A percentile compares a stretch with the other conserved stretches of the same genome.
phyloP scores from a whole-genome alignment of 2,329 filamentous ascomycete genomes.

The Paracorniculantispora psalliotae region DNA sequence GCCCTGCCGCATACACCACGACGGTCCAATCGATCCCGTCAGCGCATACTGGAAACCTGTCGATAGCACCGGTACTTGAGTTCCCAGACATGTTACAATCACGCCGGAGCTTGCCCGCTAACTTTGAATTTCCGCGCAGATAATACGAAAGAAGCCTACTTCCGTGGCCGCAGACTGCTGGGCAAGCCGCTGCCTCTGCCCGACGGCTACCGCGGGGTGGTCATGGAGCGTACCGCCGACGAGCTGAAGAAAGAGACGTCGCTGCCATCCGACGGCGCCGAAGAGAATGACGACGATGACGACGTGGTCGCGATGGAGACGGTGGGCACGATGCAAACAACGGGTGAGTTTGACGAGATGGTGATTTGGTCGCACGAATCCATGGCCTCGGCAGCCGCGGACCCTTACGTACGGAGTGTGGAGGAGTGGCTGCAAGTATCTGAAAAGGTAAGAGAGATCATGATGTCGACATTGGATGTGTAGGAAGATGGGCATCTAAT shows the following conservation, averaged over 20 bases:
- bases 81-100: not conserved
- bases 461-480: not conserved
- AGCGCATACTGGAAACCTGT: slow-evolving; percentile 67
- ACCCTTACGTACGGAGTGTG: slow-evolving; percentile 69
- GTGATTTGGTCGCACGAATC: slow-evolving; percentile 81
- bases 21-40: slow-evolving; percentile 62
- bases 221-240: slow-evolving; percentile 44
- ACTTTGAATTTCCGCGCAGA: slow-evolving; percentile 32
- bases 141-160: slow-evolving; percentile 55
- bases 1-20: slow-evolving; percentile 74
- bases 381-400: slow-evolving; percentile 53
- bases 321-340: slow-evolving; percentile 54
- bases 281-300: slow-evolving; percentile 27
- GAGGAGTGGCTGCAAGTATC: slow-evolving; percentile 77
- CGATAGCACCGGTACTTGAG: slow-evolving; percentile 37
- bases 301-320: slow-evolving; percentile 43
- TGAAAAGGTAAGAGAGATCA: slow-evolving; percentile 56
- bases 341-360: slow-evolving; percentile 67
- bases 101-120: not conserved
- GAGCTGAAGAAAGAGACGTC: slow-evolving; percentile 33
- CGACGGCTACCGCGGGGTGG: slow-evolving; percentile 62
- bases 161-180: slow-evolving; percentile 74
- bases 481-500: not conserved
- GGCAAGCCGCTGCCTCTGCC: slow-evolving; percentile 65
- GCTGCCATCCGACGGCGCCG: slow-evolving; percentile 15